Conservation (phyloP, 768 basidiomycete species). For the Amanita exitialis region DNA sequence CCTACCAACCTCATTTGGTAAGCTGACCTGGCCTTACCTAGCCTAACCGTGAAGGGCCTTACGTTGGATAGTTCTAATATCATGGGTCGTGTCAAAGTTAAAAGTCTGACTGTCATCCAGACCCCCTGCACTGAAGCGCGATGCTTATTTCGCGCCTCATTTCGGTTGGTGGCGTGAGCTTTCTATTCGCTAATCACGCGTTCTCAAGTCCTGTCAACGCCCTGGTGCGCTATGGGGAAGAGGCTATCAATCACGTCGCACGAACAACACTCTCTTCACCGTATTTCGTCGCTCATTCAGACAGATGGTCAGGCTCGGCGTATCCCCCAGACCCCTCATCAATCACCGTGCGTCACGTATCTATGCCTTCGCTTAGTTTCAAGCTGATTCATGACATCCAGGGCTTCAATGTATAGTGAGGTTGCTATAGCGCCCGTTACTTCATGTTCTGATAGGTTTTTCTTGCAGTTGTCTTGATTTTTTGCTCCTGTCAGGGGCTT, state of each 20-base stretch:
- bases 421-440: background rate
- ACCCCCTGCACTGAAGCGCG: background rate
- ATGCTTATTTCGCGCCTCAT: background rate
- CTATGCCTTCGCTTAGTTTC: background rate
- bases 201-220: background rate
- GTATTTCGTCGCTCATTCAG: background rate
- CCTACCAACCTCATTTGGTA: too few relatives aligned
- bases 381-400: background rate
- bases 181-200: background rate
- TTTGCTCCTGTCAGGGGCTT: background rate
- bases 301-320: background rate
- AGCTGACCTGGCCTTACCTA: too few relatives aligned
- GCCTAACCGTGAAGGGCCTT: too few relatives aligned
- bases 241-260: background rate
- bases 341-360: background rate
- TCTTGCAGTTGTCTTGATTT: background rate
- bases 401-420: background rate
- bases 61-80: too few relatives aligned
- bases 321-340: background rate
- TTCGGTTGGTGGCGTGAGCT: background rate
- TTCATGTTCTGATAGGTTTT: background rate
- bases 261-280: background rate
- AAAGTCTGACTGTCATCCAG: too few relatives aligned
- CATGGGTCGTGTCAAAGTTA: too few relatives aligned
- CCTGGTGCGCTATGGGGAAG: background rate